phyloP scores from a whole-genome alignment of 768 basidiomycete species.

The Calocybe cyanea region DNA sequence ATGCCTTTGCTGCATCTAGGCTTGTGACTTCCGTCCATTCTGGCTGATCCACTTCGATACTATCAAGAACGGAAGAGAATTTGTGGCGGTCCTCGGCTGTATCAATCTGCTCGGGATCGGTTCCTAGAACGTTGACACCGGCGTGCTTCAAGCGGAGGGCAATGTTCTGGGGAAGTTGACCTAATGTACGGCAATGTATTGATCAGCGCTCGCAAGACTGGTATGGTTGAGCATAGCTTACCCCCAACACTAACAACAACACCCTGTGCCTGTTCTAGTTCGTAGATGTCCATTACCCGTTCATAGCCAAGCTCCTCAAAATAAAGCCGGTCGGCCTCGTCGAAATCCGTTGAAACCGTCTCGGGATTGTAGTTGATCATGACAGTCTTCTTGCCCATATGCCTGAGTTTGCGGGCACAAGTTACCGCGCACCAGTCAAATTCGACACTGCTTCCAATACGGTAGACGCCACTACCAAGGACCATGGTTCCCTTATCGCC shows the following conservation, averaged over 20 bases:
- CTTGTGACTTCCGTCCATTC: conserved; percentile 92
- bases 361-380: conserved; percentile 99
- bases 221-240: conserved; percentile 28
- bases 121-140: conserved; percentile 92
- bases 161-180: conserved; percentile 98
- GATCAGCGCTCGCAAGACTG: not conserved
- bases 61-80: conserved; percentile 95
- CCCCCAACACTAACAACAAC: conserved; percentile 97
- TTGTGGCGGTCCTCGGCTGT: conserved; percentile 98
- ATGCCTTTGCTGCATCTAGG: conserved; percentile 86
- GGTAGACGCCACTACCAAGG: conserved; percentile 95
- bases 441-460: conserved; percentile 97
- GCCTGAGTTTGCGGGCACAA: conserved; percentile 86
- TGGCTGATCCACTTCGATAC: conserved; percentile 94
- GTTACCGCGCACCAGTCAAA: conserved; percentile 99
- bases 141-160: conserved; percentile 90
- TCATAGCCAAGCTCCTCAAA: conserved; percentile 98
- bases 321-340: conserved; percentile 98
- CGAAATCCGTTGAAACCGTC: conserved; percentile 98
- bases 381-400: conserved; percentile 92
- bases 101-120: conserved; percentile 93
- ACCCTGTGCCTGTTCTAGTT: conserved; percentile 88
- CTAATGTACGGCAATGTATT: conserved; percentile 32
- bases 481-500: conserved; percentile 99
- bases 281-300: conserved; percentile 99